Percentiles rank a stretch among this genome's conserved stretches.
Conservation (phyloP, 164 flowering plant species). For the Berberis vulgaris region DNA sequence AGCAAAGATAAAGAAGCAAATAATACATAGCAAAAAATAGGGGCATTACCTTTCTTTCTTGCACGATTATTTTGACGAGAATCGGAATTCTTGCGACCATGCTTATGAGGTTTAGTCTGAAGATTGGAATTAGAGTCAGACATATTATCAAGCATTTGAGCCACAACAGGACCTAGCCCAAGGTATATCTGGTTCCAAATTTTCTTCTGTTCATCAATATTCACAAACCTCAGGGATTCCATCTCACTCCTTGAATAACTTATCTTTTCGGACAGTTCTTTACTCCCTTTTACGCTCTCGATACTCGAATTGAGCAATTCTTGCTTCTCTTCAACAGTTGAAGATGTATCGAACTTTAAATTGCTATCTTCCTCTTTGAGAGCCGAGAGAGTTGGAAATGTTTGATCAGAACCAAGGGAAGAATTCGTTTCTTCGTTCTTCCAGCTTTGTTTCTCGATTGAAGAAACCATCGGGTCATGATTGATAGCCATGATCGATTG, state of each 20-base stretch:
- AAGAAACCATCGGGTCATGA: no score
- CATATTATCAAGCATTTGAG: constrained; percentile 35
- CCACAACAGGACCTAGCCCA: constrained; percentile 37
- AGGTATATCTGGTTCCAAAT: constrained; percentile 50
- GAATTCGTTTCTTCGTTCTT: no score
- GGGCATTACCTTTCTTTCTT: constrained; percentile 14
- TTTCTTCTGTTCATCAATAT: constrained; percentile 36
- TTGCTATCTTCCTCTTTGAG: no score
- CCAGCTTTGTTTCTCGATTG: no score
- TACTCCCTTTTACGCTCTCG: no score
- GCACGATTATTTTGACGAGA: constrained; percentile 5
- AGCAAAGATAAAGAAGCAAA: neutral
- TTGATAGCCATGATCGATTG: no score
- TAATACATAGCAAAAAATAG: constrained; percentile 19
- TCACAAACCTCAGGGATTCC: constrained; percentile 49
- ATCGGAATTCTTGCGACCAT: constrained; percentile 9
- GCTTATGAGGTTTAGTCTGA: constrained; percentile 20
- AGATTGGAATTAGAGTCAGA: neutral
- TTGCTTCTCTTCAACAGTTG: no score
- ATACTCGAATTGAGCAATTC: no score
- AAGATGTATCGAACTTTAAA: no score
- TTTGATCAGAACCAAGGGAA: no score
- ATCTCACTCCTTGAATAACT: constrained; percentile 45
- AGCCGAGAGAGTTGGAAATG: no score
- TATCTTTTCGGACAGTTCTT: constrained; percentile 9